Percentiles rank a stretch among this genome's conserved stretches.
Evolutionary conservation across 495 filamentous ascomycete species (phyloP).

Genomic region (Xylaria curta): DNA sequence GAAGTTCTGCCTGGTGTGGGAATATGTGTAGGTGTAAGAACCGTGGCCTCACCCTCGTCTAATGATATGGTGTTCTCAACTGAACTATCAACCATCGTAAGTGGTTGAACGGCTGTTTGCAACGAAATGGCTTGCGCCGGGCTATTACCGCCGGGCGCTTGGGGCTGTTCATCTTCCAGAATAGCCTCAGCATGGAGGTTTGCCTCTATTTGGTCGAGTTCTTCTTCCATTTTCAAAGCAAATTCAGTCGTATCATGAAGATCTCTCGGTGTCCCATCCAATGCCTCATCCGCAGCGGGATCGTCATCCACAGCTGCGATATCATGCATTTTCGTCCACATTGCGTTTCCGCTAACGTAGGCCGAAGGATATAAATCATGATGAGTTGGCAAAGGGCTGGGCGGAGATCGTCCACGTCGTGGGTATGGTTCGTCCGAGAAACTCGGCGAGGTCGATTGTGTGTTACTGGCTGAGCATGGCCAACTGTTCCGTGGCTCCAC

Average conservation of each 20-base stretch:
- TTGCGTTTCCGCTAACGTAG: slow-evolving; percentile 27
- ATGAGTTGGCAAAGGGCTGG: slow-evolving; percentile 51
- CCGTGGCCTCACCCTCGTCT: slow-evolving; percentile 22
- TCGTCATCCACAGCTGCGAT: slow-evolving; percentile 28
- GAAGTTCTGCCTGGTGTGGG: background rate
- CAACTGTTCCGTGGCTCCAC: slow-evolving; percentile 43
- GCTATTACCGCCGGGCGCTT: slow-evolving; percentile 31
- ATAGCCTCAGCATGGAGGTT: slow-evolving; percentile 1
- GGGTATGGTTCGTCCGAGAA: slow-evolving; percentile 44
- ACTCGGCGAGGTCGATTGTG: slow-evolving; percentile 34
- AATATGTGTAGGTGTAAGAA: slow-evolving; percentile 17
- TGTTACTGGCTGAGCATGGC: slow-evolving; percentile 38
- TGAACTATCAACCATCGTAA: slow-evolving; percentile 16
- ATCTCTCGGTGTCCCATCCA: slow-evolving; percentile 31
- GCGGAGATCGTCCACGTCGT: slow-evolving; percentile 52
- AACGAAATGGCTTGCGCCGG: slow-evolving; percentile 27
- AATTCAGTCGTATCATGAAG: slow-evolving; percentile 22
- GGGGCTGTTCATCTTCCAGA: slow-evolving; percentile 30
- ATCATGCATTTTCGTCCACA: slow-evolving; percentile 39
- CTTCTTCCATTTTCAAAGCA: slow-evolving; percentile 29
- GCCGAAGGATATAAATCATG: slow-evolving; percentile 37
- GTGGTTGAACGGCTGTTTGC: slow-evolving; percentile 20
- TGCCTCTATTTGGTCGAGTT: slow-evolving; percentile 33
- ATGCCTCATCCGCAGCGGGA: slow-evolving; percentile 31
- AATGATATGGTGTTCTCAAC: slow-evolving; percentile 25